Evolutionary conservation across 495 filamentous ascomycete species (phyloP).

Genomic region (Penicillium simplicissimum): DNA sequence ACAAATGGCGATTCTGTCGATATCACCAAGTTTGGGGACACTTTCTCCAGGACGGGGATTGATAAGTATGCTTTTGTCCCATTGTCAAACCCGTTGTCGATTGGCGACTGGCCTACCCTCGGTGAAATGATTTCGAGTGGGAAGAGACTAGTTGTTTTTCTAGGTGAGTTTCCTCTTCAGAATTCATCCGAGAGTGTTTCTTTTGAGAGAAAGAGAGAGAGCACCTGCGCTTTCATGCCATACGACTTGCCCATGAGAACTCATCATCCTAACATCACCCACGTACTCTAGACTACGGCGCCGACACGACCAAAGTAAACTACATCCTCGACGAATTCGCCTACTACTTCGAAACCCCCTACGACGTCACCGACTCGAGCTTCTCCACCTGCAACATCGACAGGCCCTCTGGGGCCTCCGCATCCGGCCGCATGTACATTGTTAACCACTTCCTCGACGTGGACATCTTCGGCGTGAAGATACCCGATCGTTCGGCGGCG

Average conservation of each 20-base stretch:
- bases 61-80: constrained; percentile 60
- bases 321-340: constrained; percentile 71
- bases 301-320: constrained; percentile 46
- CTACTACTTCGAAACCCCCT: constrained; percentile 73
- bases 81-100: constrained; percentile 27
- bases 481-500: constrained; percentile 58
- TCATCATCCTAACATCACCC: background rate
- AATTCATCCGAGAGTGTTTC: background rate
- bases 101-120: constrained; percentile 63
- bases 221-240: background rate
- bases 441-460: constrained; percentile 52
- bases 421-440: constrained; percentile 55
- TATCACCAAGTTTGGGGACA: constrained; percentile 50
- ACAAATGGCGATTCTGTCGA: constrained; percentile 63
- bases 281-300: constrained; percentile 45
- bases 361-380: constrained; percentile 53
- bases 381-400: constrained; percentile 61
- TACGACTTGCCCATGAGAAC: background rate
- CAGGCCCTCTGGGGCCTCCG: constrained; percentile 52
- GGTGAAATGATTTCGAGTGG: constrained; percentile 58
- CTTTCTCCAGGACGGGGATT: constrained; percentile 57
- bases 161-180: constrained; percentile 39
- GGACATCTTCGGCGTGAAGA: constrained; percentile 46
- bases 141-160: constrained; percentile 62
- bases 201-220: background rate